Conservation (phyloP, 148 eudicot species). For the Rhododendron griersonianum region DNA sequence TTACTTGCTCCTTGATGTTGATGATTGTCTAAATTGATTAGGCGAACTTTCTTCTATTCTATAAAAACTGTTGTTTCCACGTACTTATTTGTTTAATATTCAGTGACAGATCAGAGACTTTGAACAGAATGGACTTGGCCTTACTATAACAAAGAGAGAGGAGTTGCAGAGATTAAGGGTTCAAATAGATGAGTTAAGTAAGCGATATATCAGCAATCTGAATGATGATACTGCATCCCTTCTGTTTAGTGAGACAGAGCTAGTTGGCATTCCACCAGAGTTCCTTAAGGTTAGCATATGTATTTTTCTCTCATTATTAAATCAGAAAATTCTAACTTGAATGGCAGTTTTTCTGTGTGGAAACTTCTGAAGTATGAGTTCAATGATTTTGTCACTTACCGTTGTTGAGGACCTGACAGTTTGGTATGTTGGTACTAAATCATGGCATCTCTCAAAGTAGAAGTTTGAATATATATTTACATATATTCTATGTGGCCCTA, state of each 20-base stretch:
- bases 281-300: conserved; percentile 56
- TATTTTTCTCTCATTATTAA: not conserved
- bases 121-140: conserved; percentile 80
- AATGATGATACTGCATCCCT: conserved; percentile 59
- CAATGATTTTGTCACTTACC: not conserved
- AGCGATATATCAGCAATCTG: conserved; percentile 69
- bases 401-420: not conserved
- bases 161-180: conserved; percentile 72
- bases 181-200: conserved; percentile 72
- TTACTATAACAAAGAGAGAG: conserved; percentile 71
- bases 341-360: not conserved
- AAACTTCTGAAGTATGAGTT: not conserved
- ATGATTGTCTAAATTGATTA: not conserved
- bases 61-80: not conserved
- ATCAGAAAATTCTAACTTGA: not conserved
- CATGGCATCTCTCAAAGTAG: not conserved
- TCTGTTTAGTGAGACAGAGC: conserved; percentile 61
- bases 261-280: conserved; percentile 79
- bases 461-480: not conserved
- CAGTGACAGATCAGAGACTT: conserved; percentile 95
- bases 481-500: not conserved
- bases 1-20: not conserved
- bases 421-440: not conserved
- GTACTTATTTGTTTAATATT: conserved; percentile 39
- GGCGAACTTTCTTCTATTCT: not conserved